Conservation (phyloP, 2,329 filamentous ascomycete species). For the Fusarium keratoplasticum region DNA sequence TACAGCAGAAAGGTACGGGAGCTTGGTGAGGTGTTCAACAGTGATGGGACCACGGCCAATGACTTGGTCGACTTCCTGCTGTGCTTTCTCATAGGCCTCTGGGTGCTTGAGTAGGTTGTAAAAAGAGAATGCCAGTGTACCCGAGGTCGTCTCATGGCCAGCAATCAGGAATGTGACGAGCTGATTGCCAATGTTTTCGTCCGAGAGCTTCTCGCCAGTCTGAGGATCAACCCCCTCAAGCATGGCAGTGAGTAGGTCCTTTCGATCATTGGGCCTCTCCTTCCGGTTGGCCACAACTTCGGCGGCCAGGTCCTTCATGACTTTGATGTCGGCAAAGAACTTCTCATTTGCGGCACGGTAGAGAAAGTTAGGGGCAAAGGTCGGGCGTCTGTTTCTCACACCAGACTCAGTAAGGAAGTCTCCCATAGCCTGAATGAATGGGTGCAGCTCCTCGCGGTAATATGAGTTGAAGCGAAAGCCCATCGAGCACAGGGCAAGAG, state of each 20-base stretch:
- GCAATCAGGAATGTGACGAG: conserved; percentile 80
- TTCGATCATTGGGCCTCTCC: conserved; percentile 65
- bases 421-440: conserved; percentile 76
- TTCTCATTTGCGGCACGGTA: conserved; percentile 61
- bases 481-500: conserved; percentile 78
- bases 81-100: conserved; percentile 67
- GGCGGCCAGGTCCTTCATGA: conserved; percentile 65
- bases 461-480: conserved; percentile 80
- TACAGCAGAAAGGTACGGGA: conserved; percentile 73
- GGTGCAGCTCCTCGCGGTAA: conserved; percentile 76
- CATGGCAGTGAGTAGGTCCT: conserved; percentile 78
- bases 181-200: conserved; percentile 74
- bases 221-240: conserved; percentile 74
- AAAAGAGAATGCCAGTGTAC: conserved; percentile 73
- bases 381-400: conserved; percentile 59
- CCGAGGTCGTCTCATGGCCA: conserved; percentile 78
- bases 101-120: conserved; percentile 75
- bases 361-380: conserved; percentile 59
- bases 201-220: conserved; percentile 73
- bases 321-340: conserved; percentile 65
- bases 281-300: conserved; percentile 72
- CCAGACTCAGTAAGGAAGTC: conserved; percentile 70
- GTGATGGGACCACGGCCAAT: conserved; percentile 68
- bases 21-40: conserved; percentile 70
- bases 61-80: conserved; percentile 75